Percentiles rank a stretch among this genome's conserved stretches.
These are phyloP conservation scores for Zymoseptoria tritici DNA, from an alignment of 2,329 filamentous ascomycete genomes.

Conservation along the genomic window DNA sequence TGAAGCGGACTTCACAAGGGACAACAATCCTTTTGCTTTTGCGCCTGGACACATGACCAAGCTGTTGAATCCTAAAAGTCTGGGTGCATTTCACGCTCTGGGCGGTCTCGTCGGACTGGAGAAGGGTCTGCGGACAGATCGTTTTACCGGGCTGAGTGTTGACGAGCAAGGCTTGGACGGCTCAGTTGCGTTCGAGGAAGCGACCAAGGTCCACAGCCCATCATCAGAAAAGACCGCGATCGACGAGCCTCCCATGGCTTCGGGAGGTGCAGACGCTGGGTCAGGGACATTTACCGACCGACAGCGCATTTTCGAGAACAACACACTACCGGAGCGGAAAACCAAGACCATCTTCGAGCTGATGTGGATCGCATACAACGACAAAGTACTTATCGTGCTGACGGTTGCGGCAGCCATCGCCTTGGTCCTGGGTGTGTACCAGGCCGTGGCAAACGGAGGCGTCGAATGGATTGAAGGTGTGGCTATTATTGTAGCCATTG, in stretches of 20 bases:
- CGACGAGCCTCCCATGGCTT: slow-evolving; percentile 18
- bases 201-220: slow-evolving; percentile 23
- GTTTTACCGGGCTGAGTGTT: slow-evolving; percentile 57
- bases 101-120: slow-evolving; percentile 67
- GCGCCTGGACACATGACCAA: slow-evolving; percentile 74
- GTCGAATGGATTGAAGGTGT: slow-evolving; percentile 79
- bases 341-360: slow-evolving; percentile 62
- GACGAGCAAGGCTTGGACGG: slow-evolving; percentile 62
- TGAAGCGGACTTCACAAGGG: slow-evolving; percentile 65
- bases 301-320: slow-evolving; percentile 62
- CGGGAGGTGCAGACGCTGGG: slow-evolving; percentile 6
- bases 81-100: slow-evolving; percentile 65
- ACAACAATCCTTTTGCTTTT: slow-evolving; percentile 79
- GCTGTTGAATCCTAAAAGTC: slow-evolving; percentile 70
- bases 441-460: slow-evolving; percentile 47
- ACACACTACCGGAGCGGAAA: slow-evolving; percentile 62
- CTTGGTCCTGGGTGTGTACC: slow-evolving; percentile 65
- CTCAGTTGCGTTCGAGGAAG: slow-evolving; percentile 62
- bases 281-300: slow-evolving; percentile 51
- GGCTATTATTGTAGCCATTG: slow-evolving; percentile 68
- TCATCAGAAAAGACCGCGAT: slow-evolving; percentile 23
- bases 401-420: slow-evolving; percentile 67
- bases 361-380: slow-evolving; percentile 77
- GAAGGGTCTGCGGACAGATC: slow-evolving; percentile 62
- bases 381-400: slow-evolving; percentile 68